A percentile compares a stretch with the other conserved stretches of the same genome.
Evolutionary conservation across 768 basidiomycete genomes (phyloP).

Genomic region (Suillus brevipes): DNA sequence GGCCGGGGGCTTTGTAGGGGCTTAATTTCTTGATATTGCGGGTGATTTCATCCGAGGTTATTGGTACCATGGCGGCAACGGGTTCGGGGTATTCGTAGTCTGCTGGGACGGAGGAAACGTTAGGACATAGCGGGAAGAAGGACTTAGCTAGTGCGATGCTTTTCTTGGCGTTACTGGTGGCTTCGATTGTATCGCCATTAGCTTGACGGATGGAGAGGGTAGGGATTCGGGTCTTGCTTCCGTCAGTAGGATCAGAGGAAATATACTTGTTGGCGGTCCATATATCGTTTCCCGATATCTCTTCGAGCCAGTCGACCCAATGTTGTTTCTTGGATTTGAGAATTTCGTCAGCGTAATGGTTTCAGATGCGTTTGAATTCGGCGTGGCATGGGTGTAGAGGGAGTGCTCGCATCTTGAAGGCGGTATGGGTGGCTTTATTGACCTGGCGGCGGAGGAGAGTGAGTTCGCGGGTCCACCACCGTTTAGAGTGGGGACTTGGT

Average conservation of each 20-base stretch:
- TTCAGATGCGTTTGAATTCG: not conserved
- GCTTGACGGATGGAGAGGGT: not conserved
- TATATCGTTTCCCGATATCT: not conserved
- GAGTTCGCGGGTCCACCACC: not conserved
- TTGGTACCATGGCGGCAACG: not conserved
- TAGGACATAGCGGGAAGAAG: not conserved
- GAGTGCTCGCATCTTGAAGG: not conserved
- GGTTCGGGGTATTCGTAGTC: not conserved
- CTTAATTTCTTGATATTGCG: not conserved
- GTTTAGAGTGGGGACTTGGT: not conserved
- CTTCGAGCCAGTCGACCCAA: slow-evolving; percentile 20
- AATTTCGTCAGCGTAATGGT: not conserved
- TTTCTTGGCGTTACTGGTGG: not conserved
- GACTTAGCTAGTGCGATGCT: not conserved
- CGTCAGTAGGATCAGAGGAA: accelerated
- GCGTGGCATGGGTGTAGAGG: not conserved
- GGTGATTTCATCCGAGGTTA: accelerated
- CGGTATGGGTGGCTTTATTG: not conserved
- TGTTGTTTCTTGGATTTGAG: slow-evolving; percentile 13
- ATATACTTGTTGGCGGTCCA: not conserved
- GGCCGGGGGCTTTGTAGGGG: not conserved
- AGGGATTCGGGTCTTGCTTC: not conserved
- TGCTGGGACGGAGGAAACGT: not conserved
- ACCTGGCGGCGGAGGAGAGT: not conserved
- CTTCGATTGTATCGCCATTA: accelerated